Evolutionary conservation across 768 basidiomycete species (phyloP), one percentile per base, ranked within the genome.

Genomic region (Boletus rubropictus): DNA sequence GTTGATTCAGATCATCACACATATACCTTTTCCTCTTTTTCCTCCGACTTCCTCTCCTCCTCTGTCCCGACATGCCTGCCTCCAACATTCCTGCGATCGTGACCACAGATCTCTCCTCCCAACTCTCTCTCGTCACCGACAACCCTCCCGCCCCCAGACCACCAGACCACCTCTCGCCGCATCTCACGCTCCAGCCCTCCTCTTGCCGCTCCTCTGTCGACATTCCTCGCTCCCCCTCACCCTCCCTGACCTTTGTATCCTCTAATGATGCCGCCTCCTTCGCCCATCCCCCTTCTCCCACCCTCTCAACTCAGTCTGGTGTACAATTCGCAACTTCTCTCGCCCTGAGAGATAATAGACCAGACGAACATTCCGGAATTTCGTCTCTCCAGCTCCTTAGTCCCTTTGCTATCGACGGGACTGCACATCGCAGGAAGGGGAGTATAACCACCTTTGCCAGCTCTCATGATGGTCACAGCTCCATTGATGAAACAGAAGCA

Each of bases 231-330:
- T 67, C 66, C 0, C 54, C 57, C 7, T 67, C 69, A 0, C 57
- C 68, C 1, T 60, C 65, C 14, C 56, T 65, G 0, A 63, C 63
- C 0, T 55, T 53, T 3, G 63, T 72, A 1, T 69, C 70, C 7
- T 72, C 69, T 0, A 70, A 74, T n/a, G 75, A 76, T 37, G 71
- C 67, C 31, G 67, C 69, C 20, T 74, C 65, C 1, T 58, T 64
- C 7, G 48, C 50, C 8, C 63, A 66, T 1, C 88, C 88, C 0
- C 86, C 88, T 0, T 90, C 88, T 0, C 89, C 88, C 1, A 89
- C 88, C 0, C 72, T 87, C 9, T 87, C 89, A 0, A 77, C 73
- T 3, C 74, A 72, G 14, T 85, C 84, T 3, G 79, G 79, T 0
- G 74, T 78, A 0, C 77, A 81, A 28, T 88, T 84, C 49, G 65